Conservation (phyloP, 352 stramenopile genomes). For the Salisapilia sapeloensis region DNA sequence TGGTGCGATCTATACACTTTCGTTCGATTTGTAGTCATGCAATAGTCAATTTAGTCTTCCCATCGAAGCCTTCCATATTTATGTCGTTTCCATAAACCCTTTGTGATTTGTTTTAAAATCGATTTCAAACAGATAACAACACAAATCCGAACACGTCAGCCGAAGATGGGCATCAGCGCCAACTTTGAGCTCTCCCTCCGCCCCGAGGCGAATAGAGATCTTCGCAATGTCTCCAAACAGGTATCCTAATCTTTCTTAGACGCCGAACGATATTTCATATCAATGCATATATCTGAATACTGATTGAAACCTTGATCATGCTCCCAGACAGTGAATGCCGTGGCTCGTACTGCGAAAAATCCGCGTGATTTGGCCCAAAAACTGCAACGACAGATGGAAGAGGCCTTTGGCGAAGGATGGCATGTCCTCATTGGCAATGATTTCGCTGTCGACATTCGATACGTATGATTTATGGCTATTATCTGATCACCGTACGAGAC, state of each 20-base stretch:
- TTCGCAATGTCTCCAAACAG: slow-evolving; percentile 24
- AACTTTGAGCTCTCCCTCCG: slow-evolving; percentile 48
- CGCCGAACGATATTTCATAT: not conserved
- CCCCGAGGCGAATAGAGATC: slow-evolving; percentile 16
- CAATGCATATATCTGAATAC: not conserved
- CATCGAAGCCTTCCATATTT: too few species aligned
- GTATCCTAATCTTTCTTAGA: slow-evolving; percentile 3
- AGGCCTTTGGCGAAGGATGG: slow-evolving; percentile 32
- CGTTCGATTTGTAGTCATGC: too few species aligned
- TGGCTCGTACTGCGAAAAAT: slow-evolving; percentile 29
- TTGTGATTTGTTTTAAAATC: too few species aligned
- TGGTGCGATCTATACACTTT: too few species aligned
- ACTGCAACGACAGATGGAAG: slow-evolving; percentile 20
- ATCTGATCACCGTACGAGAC: not conserved
- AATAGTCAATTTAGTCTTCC: too few species aligned
- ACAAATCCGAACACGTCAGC: too few species aligned
- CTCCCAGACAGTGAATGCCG: slow-evolving; percentile 25
- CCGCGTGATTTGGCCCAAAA: slow-evolving; percentile 32
- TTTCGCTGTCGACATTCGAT: slow-evolving; percentile 61
- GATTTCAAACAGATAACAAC: too few species aligned
- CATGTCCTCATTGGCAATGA: slow-evolving; percentile 47
- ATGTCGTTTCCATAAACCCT: too few species aligned
- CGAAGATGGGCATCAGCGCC: too few species aligned
- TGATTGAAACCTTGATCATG: not conserved
- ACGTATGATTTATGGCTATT: slow-evolving; percentile 16